A percentile compares a stretch with the other conserved stretches of the same genome.
Conservation (phyloP, 768 basidiomycete species). For the Hygrophoropsis aurantiaca region DNA sequence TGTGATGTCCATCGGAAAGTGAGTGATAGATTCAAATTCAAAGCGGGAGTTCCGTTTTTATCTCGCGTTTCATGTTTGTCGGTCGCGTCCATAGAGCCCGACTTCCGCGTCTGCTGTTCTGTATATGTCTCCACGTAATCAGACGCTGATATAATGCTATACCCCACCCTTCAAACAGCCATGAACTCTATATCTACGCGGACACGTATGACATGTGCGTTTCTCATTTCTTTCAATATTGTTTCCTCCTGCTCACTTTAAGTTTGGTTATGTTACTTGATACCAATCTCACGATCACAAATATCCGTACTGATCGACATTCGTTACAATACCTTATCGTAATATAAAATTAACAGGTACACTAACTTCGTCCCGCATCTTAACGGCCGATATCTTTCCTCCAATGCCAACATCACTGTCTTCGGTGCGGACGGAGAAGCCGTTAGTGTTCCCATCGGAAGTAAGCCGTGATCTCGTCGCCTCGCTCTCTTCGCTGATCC, state of each 20-base stretch:
- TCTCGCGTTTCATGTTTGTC: background rate
- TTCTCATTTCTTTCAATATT: slow-evolving; percentile 1
- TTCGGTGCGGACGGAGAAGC: slow-evolving; percentile 36
- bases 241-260: background rate
- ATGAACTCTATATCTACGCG: slow-evolving; percentile 78
- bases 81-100: no score
- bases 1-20: slow-evolving; percentile 83
- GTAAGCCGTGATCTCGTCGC: slow-evolving; percentile 25
- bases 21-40: slow-evolving; percentile 21
- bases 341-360: slow-evolving; percentile 41
- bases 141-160: slow-evolving; percentile 2
- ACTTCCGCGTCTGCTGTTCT: no score
- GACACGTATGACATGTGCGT: slow-evolving; percentile 65
- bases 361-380: slow-evolving; percentile 65
- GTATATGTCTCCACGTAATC: no score
- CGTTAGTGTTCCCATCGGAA: slow-evolving; percentile 45
- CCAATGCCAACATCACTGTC: slow-evolving; percentile 84
- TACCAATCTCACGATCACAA: no score
- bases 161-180: slow-evolving; percentile 47
- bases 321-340: background rate
- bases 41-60: background rate
- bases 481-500: slow-evolving; percentile 26
- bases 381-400: slow-evolving; percentile 75
- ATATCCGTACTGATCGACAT: background rate
- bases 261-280: no score